phyloP scores from a whole-genome alignment of 2,329 filamentous ascomycete species.

The Chalara sp. region DNA sequence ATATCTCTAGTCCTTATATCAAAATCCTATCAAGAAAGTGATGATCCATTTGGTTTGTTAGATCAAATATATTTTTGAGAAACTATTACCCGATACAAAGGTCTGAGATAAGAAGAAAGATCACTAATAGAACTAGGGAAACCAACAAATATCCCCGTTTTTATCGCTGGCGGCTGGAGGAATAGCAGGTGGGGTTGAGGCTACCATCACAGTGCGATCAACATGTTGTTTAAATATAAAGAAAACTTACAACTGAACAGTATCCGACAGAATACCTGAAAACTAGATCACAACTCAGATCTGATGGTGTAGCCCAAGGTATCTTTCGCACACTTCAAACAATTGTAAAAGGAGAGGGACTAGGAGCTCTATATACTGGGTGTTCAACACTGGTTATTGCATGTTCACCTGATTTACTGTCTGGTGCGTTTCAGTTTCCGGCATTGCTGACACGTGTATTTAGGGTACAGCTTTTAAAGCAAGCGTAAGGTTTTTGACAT shows the following conservation, averaged over 20 bases:
- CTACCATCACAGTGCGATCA: slow-evolving; percentile 35
- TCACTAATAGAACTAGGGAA: no score
- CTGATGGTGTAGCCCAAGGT: slow-evolving; percentile 41
- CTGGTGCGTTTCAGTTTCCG: no score
- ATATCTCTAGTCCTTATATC: no score
- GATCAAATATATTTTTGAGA: no score
- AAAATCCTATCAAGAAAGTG: no score
- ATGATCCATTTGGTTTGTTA: no score
- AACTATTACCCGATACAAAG: no score
- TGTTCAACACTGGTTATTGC: slow-evolving; percentile 50
- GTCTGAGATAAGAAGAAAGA: no score
- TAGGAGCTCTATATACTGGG: slow-evolving; percentile 54
- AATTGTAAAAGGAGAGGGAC: slow-evolving; percentile 39
- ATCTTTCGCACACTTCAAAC: slow-evolving; percentile 29
- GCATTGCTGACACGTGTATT: no score
- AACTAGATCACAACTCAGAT: slow-evolving; percentile 48
- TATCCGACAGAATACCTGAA: slow-evolving; percentile 64
- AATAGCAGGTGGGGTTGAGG: slow-evolving; percentile 46
- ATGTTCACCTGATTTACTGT: no score
- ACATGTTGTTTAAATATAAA: background rate
- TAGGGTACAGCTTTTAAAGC: slow-evolving; percentile 54
- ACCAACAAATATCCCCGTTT: slow-evolving; percentile 28
- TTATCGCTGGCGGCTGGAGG: slow-evolving; percentile 39
- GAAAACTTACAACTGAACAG: slow-evolving; percentile 16
- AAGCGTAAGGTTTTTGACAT: slow-evolving; percentile 57